Evolutionary conservation across 2,329 filamentous ascomycete species (phyloP).

Genomic region (Spiromastix sp.): DNA sequence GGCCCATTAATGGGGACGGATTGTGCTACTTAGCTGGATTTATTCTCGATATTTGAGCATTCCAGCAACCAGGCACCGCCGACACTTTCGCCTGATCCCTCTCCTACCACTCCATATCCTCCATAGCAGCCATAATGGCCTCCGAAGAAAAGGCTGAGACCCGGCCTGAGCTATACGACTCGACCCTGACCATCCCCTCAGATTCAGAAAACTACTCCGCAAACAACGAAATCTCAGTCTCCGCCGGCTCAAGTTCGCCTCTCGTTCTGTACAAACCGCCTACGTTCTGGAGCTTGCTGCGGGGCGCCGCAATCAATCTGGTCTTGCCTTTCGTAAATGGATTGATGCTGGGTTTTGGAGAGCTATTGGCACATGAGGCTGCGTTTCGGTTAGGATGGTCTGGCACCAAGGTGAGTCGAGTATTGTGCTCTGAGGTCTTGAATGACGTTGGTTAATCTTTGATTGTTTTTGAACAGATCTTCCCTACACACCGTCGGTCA

Average conservation of each 20-base stretch:
- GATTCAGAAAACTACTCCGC: constrained; percentile 39
- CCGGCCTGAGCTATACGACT: constrained; percentile 31
- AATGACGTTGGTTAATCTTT: background rate
- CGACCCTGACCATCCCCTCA: constrained; percentile 35
- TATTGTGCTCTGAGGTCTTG: background rate
- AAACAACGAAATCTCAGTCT: constrained; percentile 26
- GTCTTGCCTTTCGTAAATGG: constrained; percentile 92
- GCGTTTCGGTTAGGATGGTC: constrained; percentile 91
- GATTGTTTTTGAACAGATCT: constrained; percentile 36
- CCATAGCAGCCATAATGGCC: constrained; percentile 19
- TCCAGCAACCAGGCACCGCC: too few species aligned
- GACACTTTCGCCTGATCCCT: too few species aligned
- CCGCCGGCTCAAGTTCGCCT: constrained; percentile 25
- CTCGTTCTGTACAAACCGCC: constrained; percentile 83
- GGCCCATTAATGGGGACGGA: too few species aligned
- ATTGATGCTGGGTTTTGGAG: constrained; percentile 95
- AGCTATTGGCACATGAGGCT: constrained; percentile 91
- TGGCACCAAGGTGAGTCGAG: constrained; percentile 67
- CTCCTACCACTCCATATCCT: too few species aligned
- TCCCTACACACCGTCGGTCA: constrained; percentile 49
- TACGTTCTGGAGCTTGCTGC: constrained; percentile 72
- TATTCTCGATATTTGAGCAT: too few species aligned
- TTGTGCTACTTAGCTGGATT: too few species aligned
- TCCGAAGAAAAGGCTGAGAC: constrained; percentile 21
- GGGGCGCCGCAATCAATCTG: constrained; percentile 92